Base-by-base conservation (phyloP, 208 protist species). In the Phytomonas sp. region DNA sequence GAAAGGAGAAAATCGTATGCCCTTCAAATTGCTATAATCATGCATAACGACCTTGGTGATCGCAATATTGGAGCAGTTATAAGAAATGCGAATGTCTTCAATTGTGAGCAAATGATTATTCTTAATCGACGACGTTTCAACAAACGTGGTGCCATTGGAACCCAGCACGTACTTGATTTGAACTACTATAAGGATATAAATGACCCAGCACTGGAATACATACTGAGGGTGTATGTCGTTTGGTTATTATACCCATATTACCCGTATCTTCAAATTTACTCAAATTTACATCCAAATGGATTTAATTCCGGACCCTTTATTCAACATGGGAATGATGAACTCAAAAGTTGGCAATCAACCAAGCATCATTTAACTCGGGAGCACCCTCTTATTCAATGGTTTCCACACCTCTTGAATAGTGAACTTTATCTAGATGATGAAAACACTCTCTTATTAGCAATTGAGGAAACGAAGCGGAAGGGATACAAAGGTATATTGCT, bases 31-130 rank as follows among this genome's bases (percentile, higher is more conserved):
- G 74, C 78, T 26, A 75, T 90, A 7, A 66, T 91, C 51, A 81
- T 92, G 33, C 80, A 92, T 68, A 95, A 95, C 66, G 85, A 90
- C 23, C 75, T 89, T 59, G 87, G 74, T 11, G 89, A 95, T 64
- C 84, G 89, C 9, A 95, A 95, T 63, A 93, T 95, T 63, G 85
- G 89, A 28, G 89, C 89, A 0, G 79, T 92, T 7, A 84, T 92
- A 67, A 75, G 89, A 8, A 95, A 95, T 72, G 87, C 84, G 7
- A 92, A 95, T 53, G 89, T 66, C 0, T 95, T 87, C 63, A 95
- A 95, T 59, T 91, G 82, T 62, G 89, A 91, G 31, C 31, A 76
- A 60, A 69, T 92, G 32, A 73, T 83, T 51, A 71, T 95, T 2
- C 53, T 95, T 11, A 84, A 89, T 43, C 82, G 89, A 11, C 64